Evolutionary conservation across 495 filamentous ascomycete genomes (phyloP).

Genomic region (Hypoxylon crocopeplum): DNA sequence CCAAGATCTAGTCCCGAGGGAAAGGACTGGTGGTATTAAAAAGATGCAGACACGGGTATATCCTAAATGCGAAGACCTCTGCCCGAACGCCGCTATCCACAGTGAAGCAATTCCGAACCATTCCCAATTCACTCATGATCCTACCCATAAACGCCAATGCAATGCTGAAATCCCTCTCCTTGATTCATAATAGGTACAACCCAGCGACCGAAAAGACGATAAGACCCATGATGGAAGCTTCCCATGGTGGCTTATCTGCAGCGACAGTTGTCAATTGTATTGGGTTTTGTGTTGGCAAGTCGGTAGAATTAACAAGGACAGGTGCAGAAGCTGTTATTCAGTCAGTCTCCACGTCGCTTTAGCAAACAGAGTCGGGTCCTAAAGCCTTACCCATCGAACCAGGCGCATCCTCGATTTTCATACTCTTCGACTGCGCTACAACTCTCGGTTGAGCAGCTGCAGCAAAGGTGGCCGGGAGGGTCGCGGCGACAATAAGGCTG

Average conservation of each 20-base stretch:
- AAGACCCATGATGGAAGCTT: constrained; percentile 43
- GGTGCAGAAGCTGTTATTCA: constrained; percentile 17
- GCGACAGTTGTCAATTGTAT: constrained; percentile 22
- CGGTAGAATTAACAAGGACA: constrained; percentile 31
- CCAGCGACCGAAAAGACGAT: constrained; percentile 42
- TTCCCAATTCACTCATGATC: constrained; percentile 9
- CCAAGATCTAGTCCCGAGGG: background rate
- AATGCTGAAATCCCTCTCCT: constrained; percentile 14
- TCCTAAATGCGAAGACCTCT: constrained; percentile 22
- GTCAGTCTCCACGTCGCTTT: background rate
- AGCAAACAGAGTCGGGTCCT: background rate
- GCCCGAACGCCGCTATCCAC: constrained; percentile 12
- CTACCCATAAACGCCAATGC: constrained; percentile 26
- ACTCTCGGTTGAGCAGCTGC: constrained; percentile 18
- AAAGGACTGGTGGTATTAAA: constrained; percentile 13
- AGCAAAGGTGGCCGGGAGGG: constrained; percentile 7
- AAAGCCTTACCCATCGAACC: constrained; percentile 19
- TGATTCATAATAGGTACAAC: constrained; percentile 35
- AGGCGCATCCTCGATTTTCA: constrained; percentile 29
- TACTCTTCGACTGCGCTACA: constrained; percentile 16
- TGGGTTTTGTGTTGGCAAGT: constrained; percentile 15
- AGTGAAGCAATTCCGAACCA: constrained; percentile 9
- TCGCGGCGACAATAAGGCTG: background rate
- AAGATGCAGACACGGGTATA: constrained; percentile 27
- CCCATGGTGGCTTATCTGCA: constrained; percentile 34